phyloP scores from a whole-genome alignment of 179 eudicot genomes.

The Patellifolia procumbens region DNA sequence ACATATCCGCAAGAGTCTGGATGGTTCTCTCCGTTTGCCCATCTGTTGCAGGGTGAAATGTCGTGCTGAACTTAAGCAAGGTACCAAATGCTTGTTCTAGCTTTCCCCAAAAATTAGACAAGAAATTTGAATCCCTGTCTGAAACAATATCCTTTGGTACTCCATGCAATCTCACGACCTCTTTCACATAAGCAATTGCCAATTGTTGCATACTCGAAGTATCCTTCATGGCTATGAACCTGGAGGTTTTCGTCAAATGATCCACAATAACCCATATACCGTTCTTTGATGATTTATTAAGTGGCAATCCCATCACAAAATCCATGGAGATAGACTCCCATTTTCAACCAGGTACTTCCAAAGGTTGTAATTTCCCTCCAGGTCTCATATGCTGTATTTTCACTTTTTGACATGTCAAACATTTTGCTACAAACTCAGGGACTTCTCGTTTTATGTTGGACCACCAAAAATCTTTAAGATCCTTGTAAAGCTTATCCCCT shows the following conservation, averaged over 20 bases:
- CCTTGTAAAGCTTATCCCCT: not conserved
- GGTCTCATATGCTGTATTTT: no score
- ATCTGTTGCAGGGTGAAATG: not conserved
- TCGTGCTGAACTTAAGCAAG: no score
- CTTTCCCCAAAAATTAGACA: not conserved
- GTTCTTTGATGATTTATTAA: no score
- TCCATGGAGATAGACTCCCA: not conserved
- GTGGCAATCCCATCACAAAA: constrained; percentile 7
- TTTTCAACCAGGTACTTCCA: not conserved
- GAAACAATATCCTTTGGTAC: not conserved
- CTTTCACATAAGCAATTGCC: no score
- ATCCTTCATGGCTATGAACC: no score
- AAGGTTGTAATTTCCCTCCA: not conserved
- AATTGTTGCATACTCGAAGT: no score
- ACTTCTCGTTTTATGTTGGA: not conserved
- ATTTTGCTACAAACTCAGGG: no score
- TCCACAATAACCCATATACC: not conserved
- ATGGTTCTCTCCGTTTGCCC: not conserved
- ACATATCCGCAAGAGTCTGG: not conserved
- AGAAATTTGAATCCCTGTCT: not conserved
- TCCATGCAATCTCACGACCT: not conserved
- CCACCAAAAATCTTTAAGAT: not conserved
- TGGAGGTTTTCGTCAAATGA: no score
- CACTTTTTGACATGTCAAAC: no score
- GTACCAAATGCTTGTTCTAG: not conserved